Evolutionary conservation across 768 basidiomycete genomes (phyloP).

Genomic region (Hemileccinum impolitum): DNA sequence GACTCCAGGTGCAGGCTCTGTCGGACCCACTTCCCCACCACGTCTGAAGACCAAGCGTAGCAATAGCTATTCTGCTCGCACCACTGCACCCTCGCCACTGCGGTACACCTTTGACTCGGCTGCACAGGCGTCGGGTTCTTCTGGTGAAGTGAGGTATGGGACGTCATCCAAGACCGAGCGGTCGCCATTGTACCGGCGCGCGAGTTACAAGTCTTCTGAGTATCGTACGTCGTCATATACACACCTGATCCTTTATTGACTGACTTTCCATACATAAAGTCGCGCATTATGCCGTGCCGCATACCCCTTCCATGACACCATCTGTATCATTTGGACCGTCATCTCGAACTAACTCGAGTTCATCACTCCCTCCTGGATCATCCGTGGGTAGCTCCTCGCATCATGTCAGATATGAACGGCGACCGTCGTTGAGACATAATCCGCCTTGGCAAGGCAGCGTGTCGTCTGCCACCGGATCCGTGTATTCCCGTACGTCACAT

Average conservation of each 20-base stretch:
- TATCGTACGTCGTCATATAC: slow-evolving; percentile 37
- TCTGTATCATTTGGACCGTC: slow-evolving; percentile 38
- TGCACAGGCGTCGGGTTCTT: slow-evolving; percentile 18
- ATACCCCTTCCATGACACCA: slow-evolving; percentile 29
- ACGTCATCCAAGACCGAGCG: slow-evolving; percentile 31
- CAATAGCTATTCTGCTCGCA: slow-evolving; percentile 37
- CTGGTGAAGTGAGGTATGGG: slow-evolving; percentile 33
- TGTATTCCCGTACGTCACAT: slow-evolving; percentile 39
- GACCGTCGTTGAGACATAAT: slow-evolving; percentile 46
- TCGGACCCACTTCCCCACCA: slow-evolving; percentile 37
- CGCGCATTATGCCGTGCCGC: slow-evolving; percentile 30
- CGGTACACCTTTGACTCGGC: slow-evolving; percentile 38
- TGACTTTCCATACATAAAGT: slow-evolving; percentile 15
- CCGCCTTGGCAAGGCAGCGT: slow-evolving; percentile 44
- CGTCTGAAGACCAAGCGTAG: slow-evolving; percentile 36
- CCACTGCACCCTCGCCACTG: slow-evolving; percentile 39
- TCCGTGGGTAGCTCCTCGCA: slow-evolving; percentile 40
- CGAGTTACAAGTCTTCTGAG: slow-evolving; percentile 43
- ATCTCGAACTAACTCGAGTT: slow-evolving; percentile 50
- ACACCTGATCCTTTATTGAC: neutral
- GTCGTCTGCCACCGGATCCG: slow-evolving; percentile 37
- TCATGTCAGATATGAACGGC: slow-evolving; percentile 37
- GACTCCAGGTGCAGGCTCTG: slow-evolving; percentile 24
- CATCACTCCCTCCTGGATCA: slow-evolving; percentile 42
- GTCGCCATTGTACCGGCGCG: slow-evolving; percentile 38